Evolutionary conservation across 805 yeast genomes (phyloP).

Genomic region (Jamesozyma spencerorum): DNA sequence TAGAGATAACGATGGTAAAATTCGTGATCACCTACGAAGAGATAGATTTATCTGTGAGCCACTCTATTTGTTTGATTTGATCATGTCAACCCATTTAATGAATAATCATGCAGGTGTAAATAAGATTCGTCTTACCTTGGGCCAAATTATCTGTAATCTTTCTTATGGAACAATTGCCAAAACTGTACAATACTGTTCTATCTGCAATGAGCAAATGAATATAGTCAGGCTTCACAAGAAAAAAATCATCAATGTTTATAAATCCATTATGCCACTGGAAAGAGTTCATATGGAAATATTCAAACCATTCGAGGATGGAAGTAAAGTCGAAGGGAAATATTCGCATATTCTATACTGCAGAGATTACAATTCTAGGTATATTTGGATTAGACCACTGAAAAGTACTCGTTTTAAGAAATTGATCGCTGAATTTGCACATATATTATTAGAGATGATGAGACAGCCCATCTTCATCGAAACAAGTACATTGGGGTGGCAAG

Average conservation of each 20-base stretch:
- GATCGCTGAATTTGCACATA: slow-evolving; percentile 9
- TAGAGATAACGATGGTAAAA: slow-evolving; percentile 12
- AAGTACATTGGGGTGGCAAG: slow-evolving; percentile 21
- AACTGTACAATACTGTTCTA: slow-evolving; percentile 22
- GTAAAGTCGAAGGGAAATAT: slow-evolving; percentile 20
- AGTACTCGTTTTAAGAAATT: slow-evolving; percentile 18
- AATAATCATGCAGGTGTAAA: slow-evolving; percentile 20
- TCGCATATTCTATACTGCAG: slow-evolving; percentile 22
- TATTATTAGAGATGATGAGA: slow-evolving; percentile 16
- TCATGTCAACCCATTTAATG: slow-evolving; percentile 26
- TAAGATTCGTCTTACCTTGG: slow-evolving; percentile 12
- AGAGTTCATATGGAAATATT: slow-evolving; percentile 26
- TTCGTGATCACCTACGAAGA: slow-evolving; percentile 18
- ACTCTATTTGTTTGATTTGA: slow-evolving; percentile 18
- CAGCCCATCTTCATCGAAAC: slow-evolving; percentile 27
- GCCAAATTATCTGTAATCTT: slow-evolving; percentile 19
- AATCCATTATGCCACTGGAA: slow-evolving; percentile 19
- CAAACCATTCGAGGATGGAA: slow-evolving; percentile 16
- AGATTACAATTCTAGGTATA: slow-evolving; percentile 24
- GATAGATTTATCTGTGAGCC: slow-evolving; percentile 27
- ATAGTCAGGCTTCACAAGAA: slow-evolving; percentile 9
- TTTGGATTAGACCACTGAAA: slow-evolving; percentile 26
- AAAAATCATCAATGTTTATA: slow-evolving; percentile 13
- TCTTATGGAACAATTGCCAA: slow-evolving; percentile 15
- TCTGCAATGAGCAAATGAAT: slow-evolving; percentile 18